Evolutionary conservation across 192 early-diverging fungal genomes (phyloP).

Genomic region (Hyaloraphidium curvatum): DNA sequence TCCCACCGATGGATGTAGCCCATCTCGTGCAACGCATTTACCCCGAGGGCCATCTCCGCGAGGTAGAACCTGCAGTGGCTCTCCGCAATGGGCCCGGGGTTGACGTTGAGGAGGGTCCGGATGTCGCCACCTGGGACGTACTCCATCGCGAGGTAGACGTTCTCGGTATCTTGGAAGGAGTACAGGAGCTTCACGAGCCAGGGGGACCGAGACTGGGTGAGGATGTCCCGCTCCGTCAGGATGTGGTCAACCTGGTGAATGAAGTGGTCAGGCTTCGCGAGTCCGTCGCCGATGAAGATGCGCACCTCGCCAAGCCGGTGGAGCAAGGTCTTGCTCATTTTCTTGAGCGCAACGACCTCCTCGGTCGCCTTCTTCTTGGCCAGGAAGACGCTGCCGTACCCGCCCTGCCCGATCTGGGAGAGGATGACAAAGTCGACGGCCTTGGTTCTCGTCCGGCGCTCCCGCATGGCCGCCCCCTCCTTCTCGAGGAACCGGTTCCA

Average conservation of each 20-base stretch:
- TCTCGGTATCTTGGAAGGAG: conserved; percentile 60
- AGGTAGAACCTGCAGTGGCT: conserved; percentile 67
- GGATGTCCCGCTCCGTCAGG: conserved; percentile 54
- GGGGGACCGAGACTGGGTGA: conserved; percentile 36
- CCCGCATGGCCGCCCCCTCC: conserved; percentile 39
- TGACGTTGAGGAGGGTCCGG: conserved; percentile 52
- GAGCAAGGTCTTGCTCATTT: conserved; percentile 51
- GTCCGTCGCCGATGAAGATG: too few relatives aligned
- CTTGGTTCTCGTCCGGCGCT: conserved; percentile 42
- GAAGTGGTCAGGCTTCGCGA: conserved; percentile 6
- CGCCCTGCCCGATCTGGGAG: conserved; percentile 59
- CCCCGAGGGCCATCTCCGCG: conserved; percentile 66
- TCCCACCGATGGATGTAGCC: conserved; percentile 67
- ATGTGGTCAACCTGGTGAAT: conserved; percentile 31
- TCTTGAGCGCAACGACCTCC: conserved; percentile 54
- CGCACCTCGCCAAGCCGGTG: conserved; percentile 39
- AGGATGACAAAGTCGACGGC: conserved; percentile 47
- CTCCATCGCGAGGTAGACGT: conserved; percentile 59
- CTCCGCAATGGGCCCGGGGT: conserved; percentile 43
- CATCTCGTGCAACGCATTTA: conserved; percentile 60
- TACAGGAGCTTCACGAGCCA: conserved; percentile 87
- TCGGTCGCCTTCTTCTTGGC: conserved; percentile 46
- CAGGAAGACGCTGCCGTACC: conserved; percentile 51
- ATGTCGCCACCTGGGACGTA: conserved; percentile 52
- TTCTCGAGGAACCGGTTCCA: conserved; percentile 33